Percentiles rank a stretch among this genome's conserved stretches.
phyloP scores from a whole-genome alignment of 1,284 basidiomycete genomes.

The Melampsora abietis-canadensis region DNA sequence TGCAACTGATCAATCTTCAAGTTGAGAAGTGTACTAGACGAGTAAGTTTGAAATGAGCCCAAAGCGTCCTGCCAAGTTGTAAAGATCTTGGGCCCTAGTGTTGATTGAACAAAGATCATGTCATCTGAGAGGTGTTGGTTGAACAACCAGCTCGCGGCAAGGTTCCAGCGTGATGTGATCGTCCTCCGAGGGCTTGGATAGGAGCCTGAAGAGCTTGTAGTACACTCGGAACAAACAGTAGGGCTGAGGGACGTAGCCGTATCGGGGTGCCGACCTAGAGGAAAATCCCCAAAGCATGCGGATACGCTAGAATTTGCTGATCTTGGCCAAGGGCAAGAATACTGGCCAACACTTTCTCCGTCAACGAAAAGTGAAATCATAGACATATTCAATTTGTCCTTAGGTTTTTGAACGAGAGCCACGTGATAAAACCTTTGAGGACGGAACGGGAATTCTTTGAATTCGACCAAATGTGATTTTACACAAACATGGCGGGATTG shows the following conservation, averaged over 20 bases:
- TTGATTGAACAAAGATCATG: slow-evolving; percentile 42
- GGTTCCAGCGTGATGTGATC: slow-evolving; percentile 29
- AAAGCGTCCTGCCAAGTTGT: slow-evolving; percentile 40
- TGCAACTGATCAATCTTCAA: slow-evolving; percentile 39
- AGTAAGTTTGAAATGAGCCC: slow-evolving; percentile 42
- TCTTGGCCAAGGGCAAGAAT: slow-evolving; percentile 17
- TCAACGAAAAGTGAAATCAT: slow-evolving; percentile 24
- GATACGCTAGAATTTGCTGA: slow-evolving; percentile 17
- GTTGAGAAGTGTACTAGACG: slow-evolving; percentile 41
- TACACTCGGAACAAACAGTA: background rate
- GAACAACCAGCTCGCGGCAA: slow-evolving; percentile 34
- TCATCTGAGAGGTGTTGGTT: slow-evolving; percentile 35
- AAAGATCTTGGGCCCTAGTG: slow-evolving; percentile 37
- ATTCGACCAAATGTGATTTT: slow-evolving; percentile 7
- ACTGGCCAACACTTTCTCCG: slow-evolving; percentile 15
- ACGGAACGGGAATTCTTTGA: slow-evolving; percentile 15
- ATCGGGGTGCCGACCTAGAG: background rate
- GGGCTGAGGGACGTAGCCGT: background rate
- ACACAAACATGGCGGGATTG: background rate
- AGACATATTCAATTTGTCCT: slow-evolving; percentile 18
- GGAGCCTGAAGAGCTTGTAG: background rate
- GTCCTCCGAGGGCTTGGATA: background rate
- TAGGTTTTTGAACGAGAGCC: slow-evolving; percentile 35
- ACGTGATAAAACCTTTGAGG: slow-evolving; percentile 32
- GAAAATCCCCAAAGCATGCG: slow-evolving; percentile 23